Conservation (phyloP, 2,329 filamentous ascomycete species). For the Verticillium alfalfae region DNA sequence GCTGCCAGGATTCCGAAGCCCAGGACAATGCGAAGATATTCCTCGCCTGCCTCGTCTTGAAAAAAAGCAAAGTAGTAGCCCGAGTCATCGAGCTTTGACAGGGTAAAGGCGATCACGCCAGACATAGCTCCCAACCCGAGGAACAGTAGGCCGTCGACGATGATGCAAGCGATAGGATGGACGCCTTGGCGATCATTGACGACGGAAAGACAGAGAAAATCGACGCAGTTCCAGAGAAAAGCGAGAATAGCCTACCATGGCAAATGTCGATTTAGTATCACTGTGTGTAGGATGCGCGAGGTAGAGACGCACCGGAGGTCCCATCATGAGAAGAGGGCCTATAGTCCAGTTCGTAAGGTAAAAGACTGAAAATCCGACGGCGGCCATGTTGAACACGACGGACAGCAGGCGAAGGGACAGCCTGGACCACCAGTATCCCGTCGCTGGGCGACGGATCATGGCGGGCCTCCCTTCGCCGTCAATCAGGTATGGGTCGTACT, state of each 20-base stretch:
- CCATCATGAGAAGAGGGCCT: constrained; percentile 10
- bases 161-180: constrained; percentile 6
- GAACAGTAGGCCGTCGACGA: constrained; percentile 9
- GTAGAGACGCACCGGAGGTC: constrained; percentile 7
- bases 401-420: constrained; percentile 5
- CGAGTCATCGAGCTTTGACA: constrained; percentile 9
- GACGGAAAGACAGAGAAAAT: constrained; percentile 4
- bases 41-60: constrained; percentile 4
- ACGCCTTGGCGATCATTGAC: neutral
- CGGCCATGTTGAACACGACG: neutral
- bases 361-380: constrained; percentile 4
- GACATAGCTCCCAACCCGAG: constrained; percentile 8
- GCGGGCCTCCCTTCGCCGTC: neutral
- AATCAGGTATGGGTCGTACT: neutral
- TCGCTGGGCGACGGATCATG: neutral
- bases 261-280: neutral
- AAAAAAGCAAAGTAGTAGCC: constrained; percentile 12
- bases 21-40: constrained; percentile 6
- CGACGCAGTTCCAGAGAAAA: constrained; percentile 7
- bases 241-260: constrained; percentile 2
- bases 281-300: neutral
- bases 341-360: constrained; percentile 8
- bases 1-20: constrained; percentile 8
- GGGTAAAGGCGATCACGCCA: constrained; percentile 8
- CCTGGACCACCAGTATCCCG: constrained; percentile 5